Conservation (phyloP, 768 basidiomycete species). For the Albatrellus ellisii region DNA sequence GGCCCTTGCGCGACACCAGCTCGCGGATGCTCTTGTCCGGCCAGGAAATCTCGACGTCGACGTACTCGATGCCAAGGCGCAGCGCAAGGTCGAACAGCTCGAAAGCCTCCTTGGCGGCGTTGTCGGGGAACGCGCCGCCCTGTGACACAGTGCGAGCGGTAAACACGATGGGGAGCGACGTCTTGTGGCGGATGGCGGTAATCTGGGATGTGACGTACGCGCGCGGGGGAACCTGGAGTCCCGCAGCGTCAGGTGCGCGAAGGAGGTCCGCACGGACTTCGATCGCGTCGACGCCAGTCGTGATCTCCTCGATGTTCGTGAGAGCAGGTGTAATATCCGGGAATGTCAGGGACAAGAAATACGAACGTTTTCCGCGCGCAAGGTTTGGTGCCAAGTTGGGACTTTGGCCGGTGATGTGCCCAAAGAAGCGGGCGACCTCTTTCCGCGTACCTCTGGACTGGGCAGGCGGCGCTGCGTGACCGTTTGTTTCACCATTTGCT, state of each 20-base stretch:
- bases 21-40: slow-evolving; percentile 47
- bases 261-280: slow-evolving; percentile 93
- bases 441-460: slow-evolving; percentile 32
- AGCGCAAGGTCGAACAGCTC: slow-evolving; percentile 69
- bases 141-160: slow-evolving; percentile 82
- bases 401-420: slow-evolving; percentile 62
- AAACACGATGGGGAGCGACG: slow-evolving; percentile 80
- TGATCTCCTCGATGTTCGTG: slow-evolving; percentile 54
- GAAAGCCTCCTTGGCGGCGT: slow-evolving; percentile 54
- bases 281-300: slow-evolving; percentile 78
- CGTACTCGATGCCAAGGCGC: slow-evolving; percentile 78
- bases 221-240: slow-evolving; percentile 46
- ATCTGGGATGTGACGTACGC: slow-evolving; percentile 75
- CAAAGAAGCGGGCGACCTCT: slow-evolving; percentile 80
- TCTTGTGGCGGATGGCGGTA: slow-evolving; percentile 59
- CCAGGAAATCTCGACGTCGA: slow-evolving; percentile 83
- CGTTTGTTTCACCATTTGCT: too few relatives aligned
- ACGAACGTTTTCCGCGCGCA: slow-evolving; percentile 47
- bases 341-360: slow-evolving; percentile 89
- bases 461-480: slow-evolving; percentile 3
- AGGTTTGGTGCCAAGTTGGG: slow-evolving; percentile 53
- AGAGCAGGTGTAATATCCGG: slow-evolving; percentile 72
- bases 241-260: slow-evolving; percentile 33
- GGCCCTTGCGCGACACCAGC: slow-evolving; percentile 48
- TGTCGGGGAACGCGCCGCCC: slow-evolving; percentile 86